phyloP scores from a whole-genome alignment of 2,329 filamentous ascomycete genomes.

The Trichoderma brevicompactum region DNA sequence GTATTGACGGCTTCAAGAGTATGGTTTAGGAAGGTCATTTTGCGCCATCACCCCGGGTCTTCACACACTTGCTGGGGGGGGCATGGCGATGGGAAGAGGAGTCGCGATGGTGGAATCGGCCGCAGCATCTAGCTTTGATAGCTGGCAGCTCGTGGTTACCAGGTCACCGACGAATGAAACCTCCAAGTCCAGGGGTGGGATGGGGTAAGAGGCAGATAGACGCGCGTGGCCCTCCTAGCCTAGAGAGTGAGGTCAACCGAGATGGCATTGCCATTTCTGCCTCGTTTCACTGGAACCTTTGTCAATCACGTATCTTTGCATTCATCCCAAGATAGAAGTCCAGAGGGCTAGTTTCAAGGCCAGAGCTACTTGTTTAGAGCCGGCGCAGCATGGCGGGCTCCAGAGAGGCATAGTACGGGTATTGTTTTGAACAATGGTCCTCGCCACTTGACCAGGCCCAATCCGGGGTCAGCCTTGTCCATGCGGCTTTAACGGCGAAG shows the following conservation, averaged over 20 bases:
- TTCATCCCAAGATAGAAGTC: constrained; percentile 27
- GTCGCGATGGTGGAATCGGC: constrained; percentile 19
- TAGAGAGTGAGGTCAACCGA: constrained; percentile 10
- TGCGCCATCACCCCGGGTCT: constrained; percentile 11
- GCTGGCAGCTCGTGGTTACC: background rate
- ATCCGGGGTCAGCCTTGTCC: constrained; percentile 4
- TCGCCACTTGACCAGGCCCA: constrained; percentile 19
- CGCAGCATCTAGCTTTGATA: constrained; percentile 7
- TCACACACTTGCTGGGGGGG: constrained; percentile 12
- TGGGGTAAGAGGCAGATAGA: background rate
- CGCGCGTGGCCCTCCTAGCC: constrained; percentile 4
- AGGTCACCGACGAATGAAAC: constrained; percentile 9
- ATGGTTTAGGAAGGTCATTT: constrained; percentile 29
- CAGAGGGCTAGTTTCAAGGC: constrained; percentile 17
- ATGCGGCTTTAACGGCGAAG: background rate
- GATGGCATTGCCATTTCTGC: constrained; percentile 22
- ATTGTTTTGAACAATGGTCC: background rate
- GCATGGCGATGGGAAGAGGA: constrained; percentile 20
- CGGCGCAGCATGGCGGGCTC: constrained; percentile 5
- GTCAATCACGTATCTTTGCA: constrained; percentile 22
- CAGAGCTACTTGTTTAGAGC: constrained; percentile 7
- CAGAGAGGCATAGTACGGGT: constrained; percentile 1
- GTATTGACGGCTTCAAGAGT: constrained; percentile 9
- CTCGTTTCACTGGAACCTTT: constrained; percentile 27
- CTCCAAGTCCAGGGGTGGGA: background rate